phyloP scores from a whole-genome alignment of 1,139 yeast species.

The Spathaspora jeffriesii region DNA sequence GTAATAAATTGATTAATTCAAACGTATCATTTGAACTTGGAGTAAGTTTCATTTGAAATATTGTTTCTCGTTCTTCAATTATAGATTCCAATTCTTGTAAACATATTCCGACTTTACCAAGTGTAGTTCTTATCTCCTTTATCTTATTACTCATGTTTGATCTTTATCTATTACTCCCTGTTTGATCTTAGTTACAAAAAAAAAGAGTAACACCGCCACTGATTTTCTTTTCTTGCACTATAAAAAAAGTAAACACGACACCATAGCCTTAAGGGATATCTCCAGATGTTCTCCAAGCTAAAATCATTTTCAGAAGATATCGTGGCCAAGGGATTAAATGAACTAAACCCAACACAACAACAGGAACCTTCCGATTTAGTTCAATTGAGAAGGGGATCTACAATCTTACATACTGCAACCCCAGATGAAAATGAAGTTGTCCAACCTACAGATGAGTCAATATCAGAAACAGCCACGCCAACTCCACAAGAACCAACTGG shows the following conservation, averaged over 20 bases:
- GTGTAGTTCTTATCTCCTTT: constrained; percentile 16
- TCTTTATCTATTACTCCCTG: background rate
- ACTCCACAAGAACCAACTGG: constrained; percentile 6
- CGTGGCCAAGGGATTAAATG: constrained; percentile 42
- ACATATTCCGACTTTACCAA: constrained; percentile 13
- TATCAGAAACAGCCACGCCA: constrained; percentile 7
- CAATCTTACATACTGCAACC: constrained; percentile 36
- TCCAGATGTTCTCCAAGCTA: constrained; percentile 30
- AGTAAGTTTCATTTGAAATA: constrained; percentile 42
- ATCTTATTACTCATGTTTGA: constrained; percentile 6
- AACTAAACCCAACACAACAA: constrained; percentile 16
- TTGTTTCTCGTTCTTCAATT: constrained; percentile 53
- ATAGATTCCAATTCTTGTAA: constrained; percentile 34
- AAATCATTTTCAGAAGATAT: constrained; percentile 64
- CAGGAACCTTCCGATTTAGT: constrained; percentile 19
- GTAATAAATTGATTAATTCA: constrained; percentile 47
- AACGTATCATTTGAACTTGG: constrained; percentile 56
- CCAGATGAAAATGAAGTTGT: constrained; percentile 45
- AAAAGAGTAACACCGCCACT: background rate
- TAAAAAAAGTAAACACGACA: background rate
- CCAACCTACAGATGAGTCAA: constrained; percentile 47
- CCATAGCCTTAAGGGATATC: background rate
- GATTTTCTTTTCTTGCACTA: too few relatives aligned
- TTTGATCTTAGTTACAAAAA: background rate
- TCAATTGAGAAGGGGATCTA: constrained; percentile 35